Base-by-base conservation (phyloP, 345 rosid species). In the Populus tremula region DNA sequence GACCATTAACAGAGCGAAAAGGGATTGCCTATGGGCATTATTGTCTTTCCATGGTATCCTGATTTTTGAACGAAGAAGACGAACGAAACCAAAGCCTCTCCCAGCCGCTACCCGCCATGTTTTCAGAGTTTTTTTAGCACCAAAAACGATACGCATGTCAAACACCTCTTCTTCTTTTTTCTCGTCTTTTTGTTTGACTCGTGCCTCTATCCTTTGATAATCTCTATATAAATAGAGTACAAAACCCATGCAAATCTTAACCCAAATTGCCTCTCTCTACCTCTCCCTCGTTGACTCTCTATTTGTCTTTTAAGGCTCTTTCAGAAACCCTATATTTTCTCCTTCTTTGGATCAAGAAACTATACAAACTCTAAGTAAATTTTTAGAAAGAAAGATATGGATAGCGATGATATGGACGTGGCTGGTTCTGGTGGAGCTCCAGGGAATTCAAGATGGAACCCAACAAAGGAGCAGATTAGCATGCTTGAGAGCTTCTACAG, bases 101-200 rank as follows among this genome's bases (percentile, higher is more conserved):
- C 69, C 74, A 77, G 90, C 93, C 93, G 88, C 97, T 90, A 83
- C 83, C 83, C 84, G 74, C 94, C 91, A 93, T 91, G 96, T 92
- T 92, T 93, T 92, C 96, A 92, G 98, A 88, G 96, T 86, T 88
- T 73, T 33, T 80, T 77, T 78, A 75, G 91, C 99, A 81, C 98
- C 84, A 78, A 87, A 85, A 91, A 86, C 95, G 84, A 93, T 90
- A 93, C 98, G 94, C 99, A 90, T 90, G 97, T 92, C 94, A 85
- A 83, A 77, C 76, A 39, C 68, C 41, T 27, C 75, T 68, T 49
- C 6, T 68, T 49, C 11, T 41, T 75, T 41, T 75, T 33, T 16
- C 74, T 67, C 70, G 45, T 54, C 69, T 18, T 69, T 67, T 59
- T 12, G 35, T 35, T 36, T 71, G 43, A 10, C 66, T 39, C 23